Percentiles rank a stretch among this genome's conserved stretches.
Conservation (phyloP, 805 yeast species). For the Torulaspora indica region DNA sequence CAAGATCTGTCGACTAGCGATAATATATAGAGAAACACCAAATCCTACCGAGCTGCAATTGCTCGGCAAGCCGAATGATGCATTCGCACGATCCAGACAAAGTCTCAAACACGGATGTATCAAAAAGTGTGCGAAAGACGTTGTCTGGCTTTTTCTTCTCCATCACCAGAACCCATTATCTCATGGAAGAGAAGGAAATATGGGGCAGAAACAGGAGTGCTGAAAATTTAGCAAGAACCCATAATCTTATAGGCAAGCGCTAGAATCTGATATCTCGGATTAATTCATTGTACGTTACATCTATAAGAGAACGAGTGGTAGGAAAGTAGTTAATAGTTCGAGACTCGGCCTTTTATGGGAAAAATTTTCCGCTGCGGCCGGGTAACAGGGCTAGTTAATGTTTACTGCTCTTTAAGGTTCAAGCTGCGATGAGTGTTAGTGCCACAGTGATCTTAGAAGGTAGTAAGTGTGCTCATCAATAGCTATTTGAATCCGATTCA, state of each 20-base stretch:
- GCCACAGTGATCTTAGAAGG: neutral
- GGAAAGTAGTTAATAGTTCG: neutral
- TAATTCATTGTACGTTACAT: neutral
- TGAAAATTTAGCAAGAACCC: neutral
- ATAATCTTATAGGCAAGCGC: constrained; percentile 2
- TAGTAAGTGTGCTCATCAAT: neutral
- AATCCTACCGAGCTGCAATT: constrained; percentile 9
- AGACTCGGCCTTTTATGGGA: neutral
- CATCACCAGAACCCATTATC: constrained; percentile 54
- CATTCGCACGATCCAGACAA: constrained; percentile 48
- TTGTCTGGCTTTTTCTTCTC: constrained; percentile 55
- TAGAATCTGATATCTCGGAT: no score
- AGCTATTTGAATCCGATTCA: neutral
- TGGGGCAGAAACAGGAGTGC: constrained; percentile 64
- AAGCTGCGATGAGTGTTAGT: neutral
- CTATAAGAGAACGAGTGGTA: neutral
- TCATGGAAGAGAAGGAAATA: constrained; percentile 43
- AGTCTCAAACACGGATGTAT: constrained; percentile 42
- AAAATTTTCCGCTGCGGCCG: neutral
- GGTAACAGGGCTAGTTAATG: neutral
- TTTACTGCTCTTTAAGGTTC: neutral
- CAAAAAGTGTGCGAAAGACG: constrained; percentile 39
- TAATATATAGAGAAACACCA: constrained; percentile 20
- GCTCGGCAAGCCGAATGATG: constrained; percentile 13
- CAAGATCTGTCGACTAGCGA: neutral